Evolutionary conservation across 2,329 filamentous ascomycete genomes (phyloP).

Genomic region (Scleromitrula shiraiana): DNA sequence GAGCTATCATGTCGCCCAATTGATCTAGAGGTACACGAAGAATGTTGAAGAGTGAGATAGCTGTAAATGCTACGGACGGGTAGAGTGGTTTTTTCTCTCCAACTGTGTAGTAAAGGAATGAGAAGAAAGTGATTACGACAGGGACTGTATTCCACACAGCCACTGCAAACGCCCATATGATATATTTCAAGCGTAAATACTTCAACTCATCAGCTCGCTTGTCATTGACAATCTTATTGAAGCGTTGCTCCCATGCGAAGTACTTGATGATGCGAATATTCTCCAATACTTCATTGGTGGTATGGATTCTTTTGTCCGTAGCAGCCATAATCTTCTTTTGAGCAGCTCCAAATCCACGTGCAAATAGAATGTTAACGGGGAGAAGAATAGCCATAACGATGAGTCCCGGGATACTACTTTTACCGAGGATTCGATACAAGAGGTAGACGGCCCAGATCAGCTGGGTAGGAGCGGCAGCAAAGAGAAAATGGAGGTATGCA

Average conservation of each 20-base stretch:
- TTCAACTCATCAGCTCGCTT: conserved; percentile 74
- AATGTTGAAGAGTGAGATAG: conserved; percentile 90
- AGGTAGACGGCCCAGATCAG: conserved; percentile 72
- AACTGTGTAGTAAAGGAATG: conserved; percentile 86
- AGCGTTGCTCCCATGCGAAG: conserved; percentile 95
- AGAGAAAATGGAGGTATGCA: conserved; percentile 92
- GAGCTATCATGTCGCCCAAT: conserved; percentile 95
- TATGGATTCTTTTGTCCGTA: conserved; percentile 91
- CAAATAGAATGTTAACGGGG: conserved; percentile 84
- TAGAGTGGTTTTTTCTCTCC: conserved; percentile 84
- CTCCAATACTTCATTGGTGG: conserved; percentile 92
- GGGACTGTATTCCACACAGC: conserved; percentile 96
- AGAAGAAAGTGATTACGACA: conserved; percentile 91
- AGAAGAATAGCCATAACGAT: conserved; percentile 82
- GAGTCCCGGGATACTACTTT: conserved; percentile 89
- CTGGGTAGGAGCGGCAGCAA: conserved; percentile 84
- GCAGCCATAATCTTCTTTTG: conserved; percentile 89
- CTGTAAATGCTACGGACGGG: conserved; percentile 90
- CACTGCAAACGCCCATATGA: conserved; percentile 85
- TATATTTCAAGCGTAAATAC: conserved; percentile 72
- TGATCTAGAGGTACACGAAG: conserved; percentile 90
- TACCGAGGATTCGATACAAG: conserved; percentile 83
- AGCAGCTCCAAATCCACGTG: conserved; percentile 73
- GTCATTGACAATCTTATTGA: conserved; percentile 78
- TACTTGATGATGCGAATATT: conserved; percentile 99